Evolutionary conservation across 2,329 filamentous ascomycete species (phyloP).

Genomic region (Aspergillus arachidicola): DNA sequence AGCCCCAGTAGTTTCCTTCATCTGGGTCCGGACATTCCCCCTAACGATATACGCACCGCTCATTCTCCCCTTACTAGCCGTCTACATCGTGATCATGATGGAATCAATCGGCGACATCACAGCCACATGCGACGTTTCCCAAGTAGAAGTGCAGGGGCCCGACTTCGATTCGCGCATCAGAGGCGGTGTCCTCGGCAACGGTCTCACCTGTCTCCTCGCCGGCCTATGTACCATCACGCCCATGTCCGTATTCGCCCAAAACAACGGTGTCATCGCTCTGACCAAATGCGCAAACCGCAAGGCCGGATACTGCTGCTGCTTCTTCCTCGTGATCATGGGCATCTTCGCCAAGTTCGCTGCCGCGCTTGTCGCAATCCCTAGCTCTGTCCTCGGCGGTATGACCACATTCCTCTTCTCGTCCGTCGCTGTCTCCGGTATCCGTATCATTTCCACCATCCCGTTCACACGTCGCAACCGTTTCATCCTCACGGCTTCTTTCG

Average conservation of each 20-base stretch:
- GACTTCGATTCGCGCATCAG: conserved; percentile 70
- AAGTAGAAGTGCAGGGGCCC: conserved; percentile 64
- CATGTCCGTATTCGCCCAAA: conserved; percentile 69
- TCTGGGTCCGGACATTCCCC: conserved; percentile 72
- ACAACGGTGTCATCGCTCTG: conserved; percentile 69
- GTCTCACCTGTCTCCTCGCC: conserved; percentile 65
- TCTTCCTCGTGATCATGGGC: conserved; percentile 69
- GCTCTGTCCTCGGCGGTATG: conserved; percentile 50
- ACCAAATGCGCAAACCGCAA: conserved; percentile 70
- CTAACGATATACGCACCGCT: conserved; percentile 66
- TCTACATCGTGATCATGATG: conserved; percentile 66
- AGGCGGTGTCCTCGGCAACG: conserved; percentile 68
- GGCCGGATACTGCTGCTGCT: conserved; percentile 67
- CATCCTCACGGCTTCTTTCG: conserved; percentile 64
- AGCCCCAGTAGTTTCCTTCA: conserved; percentile 66
- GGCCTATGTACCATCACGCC: conserved; percentile 68
- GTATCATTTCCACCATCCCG: conserved; percentile 64
- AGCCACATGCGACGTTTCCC: conserved; percentile 67
- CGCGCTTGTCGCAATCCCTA: conserved; percentile 67
- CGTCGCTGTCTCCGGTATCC: conserved; percentile 67
- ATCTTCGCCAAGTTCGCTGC: conserved; percentile 72
- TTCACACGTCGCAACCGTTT: conserved; percentile 69
- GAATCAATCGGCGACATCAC: conserved; percentile 70
- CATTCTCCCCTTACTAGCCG: conserved; percentile 62
- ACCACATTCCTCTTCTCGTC: conserved; percentile 69